Evolutionary conservation across 208 protist genomes (phyloP).

Genomic region (Wallacemonas sp.): DNA sequence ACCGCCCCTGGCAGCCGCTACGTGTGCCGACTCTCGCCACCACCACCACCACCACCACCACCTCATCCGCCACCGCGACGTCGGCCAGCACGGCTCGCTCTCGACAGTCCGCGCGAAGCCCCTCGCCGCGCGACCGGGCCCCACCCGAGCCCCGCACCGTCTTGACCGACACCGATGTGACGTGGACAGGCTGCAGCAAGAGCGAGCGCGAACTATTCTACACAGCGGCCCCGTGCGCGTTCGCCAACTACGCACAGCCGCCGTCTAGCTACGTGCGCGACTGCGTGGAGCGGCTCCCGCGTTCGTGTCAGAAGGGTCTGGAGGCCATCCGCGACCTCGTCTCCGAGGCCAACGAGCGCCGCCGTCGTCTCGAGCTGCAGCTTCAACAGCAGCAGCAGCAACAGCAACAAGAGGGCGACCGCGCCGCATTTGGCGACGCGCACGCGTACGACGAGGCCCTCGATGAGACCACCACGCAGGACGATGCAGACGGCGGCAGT

Average conservation of each 20-base stretch:
- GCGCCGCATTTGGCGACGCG: background rate
- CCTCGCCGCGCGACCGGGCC: too few species aligned
- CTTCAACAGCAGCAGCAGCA: background rate
- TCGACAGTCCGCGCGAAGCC: too few species aligned
- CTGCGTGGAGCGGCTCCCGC: conserved; percentile 50
- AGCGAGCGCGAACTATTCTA: conserved; percentile 7
- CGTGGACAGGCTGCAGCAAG: background rate
- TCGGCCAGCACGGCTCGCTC: background rate
- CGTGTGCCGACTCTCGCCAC: background rate
- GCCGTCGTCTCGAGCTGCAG: conserved; percentile 1
- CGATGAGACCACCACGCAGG: too few species aligned
- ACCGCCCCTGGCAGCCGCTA: conserved; percentile 6
- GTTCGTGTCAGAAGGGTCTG: conserved; percentile 54
- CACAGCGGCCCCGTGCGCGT: conserved; percentile 42
- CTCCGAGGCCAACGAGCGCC: conserved; percentile 16
- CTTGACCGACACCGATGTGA: too few species aligned
- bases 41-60: background rate
- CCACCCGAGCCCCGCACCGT: too few species aligned
- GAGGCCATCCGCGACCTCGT: conserved; percentile 48
- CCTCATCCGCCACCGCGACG: background rate
- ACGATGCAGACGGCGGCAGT: too few species aligned
- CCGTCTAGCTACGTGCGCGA: conserved; percentile 32
- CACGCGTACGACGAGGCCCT: too few species aligned
- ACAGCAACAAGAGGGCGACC: background rate
- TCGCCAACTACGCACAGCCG: conserved; percentile 63